Evolutionary conservation across 1,139 yeast genomes (phyloP), one percentile per base, ranked within the genome.

Genomic region (Protomyces gravidus): DNA sequence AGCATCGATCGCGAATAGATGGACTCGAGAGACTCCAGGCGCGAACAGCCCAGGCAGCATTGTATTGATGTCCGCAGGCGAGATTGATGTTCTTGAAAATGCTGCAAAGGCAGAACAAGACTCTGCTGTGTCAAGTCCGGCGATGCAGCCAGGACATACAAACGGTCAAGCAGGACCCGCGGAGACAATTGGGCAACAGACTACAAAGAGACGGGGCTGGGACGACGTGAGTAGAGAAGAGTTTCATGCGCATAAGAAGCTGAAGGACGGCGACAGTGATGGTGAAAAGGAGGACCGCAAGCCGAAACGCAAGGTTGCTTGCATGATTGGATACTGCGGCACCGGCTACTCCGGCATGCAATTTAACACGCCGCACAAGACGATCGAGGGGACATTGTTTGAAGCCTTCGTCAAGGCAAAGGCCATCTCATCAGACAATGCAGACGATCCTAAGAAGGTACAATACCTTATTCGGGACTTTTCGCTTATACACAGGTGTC

Each of bases 331-430:
- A 1, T 92, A 92, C 74, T 92, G 97, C 72, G 99, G 99, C 52
- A 85, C 97, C 0, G 98, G 98, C 0, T 92, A 90, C 72, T 95
- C 89, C 72, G 99, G 99, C 11, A 89, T 92, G 96, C 99, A 92
- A 73, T 77, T 87, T 60, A 61, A 89, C 68, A 96, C 96, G 3
- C 95, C 92, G 30, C 83, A 84, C 32, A 49, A 30, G 46, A 92
- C 99, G 13, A 94, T 92, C 67, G 99, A 92, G 72, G 92, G 92
- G 13, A 97, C 88, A 58, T 69, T 92, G 19, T 92, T 89, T 72
- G 79, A 80, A 46, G 97, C 97, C 0, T 84, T 92, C 71, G 85
- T 84, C 28, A 79, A 80, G 63, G 92, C 96, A 1, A 97, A 97
- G 17, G 97, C 96, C 5, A 81, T 92, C 62, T 87, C 96, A 0